phyloP scores from a whole-genome alignment of 2,329 filamentous ascomycete genomes.

The Alternaria brassicicola region DNA sequence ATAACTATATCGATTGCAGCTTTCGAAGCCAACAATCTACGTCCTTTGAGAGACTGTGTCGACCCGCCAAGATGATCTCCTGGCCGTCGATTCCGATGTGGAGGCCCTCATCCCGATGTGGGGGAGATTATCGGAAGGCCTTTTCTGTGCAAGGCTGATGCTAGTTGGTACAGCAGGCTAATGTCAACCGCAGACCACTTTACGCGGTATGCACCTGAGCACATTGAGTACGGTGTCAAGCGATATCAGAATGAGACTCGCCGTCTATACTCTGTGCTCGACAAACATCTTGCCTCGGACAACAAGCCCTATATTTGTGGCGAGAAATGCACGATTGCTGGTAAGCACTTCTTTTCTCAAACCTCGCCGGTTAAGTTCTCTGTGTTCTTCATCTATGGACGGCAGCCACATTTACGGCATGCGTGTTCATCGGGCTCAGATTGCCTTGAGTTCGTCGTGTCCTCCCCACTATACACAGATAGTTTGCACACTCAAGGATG shows the following conservation, averaged over 20 bases:
- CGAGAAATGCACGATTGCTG: conserved; percentile 64
- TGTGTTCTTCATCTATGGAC: neutral
- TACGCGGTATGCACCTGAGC: conserved; percentile 78
- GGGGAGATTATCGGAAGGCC: neutral
- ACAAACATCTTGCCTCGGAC: conserved; percentile 67
- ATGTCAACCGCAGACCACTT: conserved; percentile 69
- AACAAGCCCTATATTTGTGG: conserved; percentile 63
- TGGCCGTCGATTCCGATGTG: neutral
- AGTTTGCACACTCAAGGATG: neutral
- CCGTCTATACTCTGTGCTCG: conserved; percentile 79
- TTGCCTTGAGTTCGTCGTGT: neutral
- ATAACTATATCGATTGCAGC: neutral
- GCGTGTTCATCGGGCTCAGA: neutral
- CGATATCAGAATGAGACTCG: conserved; percentile 83
- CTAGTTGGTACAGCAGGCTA: neutral
- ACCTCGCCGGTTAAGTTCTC: neutral
- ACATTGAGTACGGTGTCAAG: conserved; percentile 81
- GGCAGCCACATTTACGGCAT: neutral
- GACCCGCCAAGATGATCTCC: neutral
- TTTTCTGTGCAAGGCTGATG: neutral
- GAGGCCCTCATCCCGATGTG: neutral
- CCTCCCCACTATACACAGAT: neutral
- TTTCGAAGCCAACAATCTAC: neutral
- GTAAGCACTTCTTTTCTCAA: conserved; percentile 16
- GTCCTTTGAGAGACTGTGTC: neutral